Conservation (phyloP, 345 rosid genomes). For the Abelmoschus esculentus region DNA sequence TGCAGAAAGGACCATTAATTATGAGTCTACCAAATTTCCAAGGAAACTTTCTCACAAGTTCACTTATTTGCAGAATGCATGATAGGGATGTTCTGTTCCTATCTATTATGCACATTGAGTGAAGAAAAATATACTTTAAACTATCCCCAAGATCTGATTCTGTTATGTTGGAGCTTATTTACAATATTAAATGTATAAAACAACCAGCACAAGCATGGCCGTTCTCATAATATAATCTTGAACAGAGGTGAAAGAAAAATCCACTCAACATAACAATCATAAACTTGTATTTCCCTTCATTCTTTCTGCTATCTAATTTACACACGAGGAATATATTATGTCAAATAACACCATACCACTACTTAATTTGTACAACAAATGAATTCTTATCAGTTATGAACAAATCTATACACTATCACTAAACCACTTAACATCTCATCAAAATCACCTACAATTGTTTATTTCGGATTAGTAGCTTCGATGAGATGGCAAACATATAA, state of each 20-base stretch:
- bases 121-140: not conserved
- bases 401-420: too few species aligned
- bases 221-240: not conserved
- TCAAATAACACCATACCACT: not conserved
- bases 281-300: not conserved
- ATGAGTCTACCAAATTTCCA: not conserved
- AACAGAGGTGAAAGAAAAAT: not conserved
- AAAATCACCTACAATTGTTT: not conserved
- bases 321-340: not conserved
- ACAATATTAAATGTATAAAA: not conserved
- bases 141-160: not conserved
- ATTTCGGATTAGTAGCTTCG: not conserved
- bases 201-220: not conserved
- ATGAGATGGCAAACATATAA: not conserved
- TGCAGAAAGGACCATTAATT: not conserved
- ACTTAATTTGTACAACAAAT: not conserved
- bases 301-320: not conserved
- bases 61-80: not conserved
- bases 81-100: not conserved
- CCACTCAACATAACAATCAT: not conserved
- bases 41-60: not conserved
- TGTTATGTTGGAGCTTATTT: not conserved
- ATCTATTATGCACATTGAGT: not conserved
- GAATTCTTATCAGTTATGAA: too few species aligned
- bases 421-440: not conserved